These are phyloP conservation scores for Chiua sp. DNA, from an alignment of 1,284 basidiomycete genomes.

Conservation along the genomic window DNA sequence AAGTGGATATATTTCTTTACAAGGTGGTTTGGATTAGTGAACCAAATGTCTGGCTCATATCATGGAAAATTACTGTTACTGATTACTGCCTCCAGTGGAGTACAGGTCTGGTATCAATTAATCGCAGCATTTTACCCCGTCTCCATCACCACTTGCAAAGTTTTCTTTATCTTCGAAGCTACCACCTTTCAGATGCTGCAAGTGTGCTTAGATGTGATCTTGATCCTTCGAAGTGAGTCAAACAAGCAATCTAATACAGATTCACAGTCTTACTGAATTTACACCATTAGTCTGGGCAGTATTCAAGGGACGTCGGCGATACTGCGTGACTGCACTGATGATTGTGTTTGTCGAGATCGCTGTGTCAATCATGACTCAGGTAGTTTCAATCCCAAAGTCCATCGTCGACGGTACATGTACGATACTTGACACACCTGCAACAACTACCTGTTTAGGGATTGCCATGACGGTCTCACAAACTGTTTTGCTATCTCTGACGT, in stretches of 20 bases:
- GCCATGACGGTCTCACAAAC: slow-evolving; percentile 18
- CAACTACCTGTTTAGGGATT: slow-evolving; percentile 2
- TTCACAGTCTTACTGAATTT: not conserved
- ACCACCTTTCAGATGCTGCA: slow-evolving; percentile 14
- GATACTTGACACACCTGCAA: slow-evolving; percentile 6
- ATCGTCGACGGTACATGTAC: slow-evolving; percentile 17
- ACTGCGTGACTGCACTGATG: slow-evolving; percentile 1
- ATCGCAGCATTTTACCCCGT: slow-evolving; percentile 1
- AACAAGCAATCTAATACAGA: not conserved
- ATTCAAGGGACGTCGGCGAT: slow-evolving; percentile 10
- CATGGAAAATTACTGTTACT: slow-evolving; percentile 3
- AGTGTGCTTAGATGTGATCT: slow-evolving; percentile 16
- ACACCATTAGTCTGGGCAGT: slow-evolving; percentile 18
- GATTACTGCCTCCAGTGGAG: slow-evolving; percentile 7
- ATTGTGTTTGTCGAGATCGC: slow-evolving; percentile 12
- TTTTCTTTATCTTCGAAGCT: slow-evolving; percentile 1
- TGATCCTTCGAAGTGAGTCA: slow-evolving; percentile 29
- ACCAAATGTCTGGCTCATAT: slow-evolving; percentile 15
- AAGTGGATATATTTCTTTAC: slow-evolving; percentile 28
- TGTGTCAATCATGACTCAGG: not conserved
- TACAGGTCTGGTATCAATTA: not conserved
- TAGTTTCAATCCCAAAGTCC: not conserved
- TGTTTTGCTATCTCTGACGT: slow-evolving; percentile 20
- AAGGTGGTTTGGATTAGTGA: slow-evolving; percentile 29
- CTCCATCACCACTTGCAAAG: slow-evolving; percentile 8